Evolutionary conservation across 371 early-diverging fungal genomes (phyloP).

Genomic region (Mortierella sp.): DNA sequence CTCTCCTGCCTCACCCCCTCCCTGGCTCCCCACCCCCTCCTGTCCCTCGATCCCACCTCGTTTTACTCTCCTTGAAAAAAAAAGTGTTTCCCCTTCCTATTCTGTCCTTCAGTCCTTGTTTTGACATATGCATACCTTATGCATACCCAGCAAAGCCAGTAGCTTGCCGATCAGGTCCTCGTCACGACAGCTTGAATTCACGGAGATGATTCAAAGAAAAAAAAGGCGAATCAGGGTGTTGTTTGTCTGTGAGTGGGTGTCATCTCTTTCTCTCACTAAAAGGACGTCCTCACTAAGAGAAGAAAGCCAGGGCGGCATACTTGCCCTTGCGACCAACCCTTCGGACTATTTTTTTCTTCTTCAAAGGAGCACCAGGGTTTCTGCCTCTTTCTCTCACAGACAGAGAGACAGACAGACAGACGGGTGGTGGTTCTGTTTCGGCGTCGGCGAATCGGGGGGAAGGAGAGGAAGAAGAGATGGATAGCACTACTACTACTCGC

Average conservation of each 20-base stretch:
- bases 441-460: neutral
- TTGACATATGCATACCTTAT: slow-evolving; percentile 12
- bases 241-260: neutral
- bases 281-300: neutral
- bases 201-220: neutral
- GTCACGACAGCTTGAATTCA: neutral
- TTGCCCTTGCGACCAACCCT: too few species aligned
- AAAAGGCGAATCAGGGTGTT: neutral
- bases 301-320: neutral
- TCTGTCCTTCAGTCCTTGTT: slow-evolving; percentile 1
- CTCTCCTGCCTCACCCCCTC: neutral
- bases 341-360: slow-evolving; percentile 13
- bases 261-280: neutral
- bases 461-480: neutral
- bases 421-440: neutral
- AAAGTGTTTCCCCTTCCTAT: neutral
- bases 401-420: too few species aligned
- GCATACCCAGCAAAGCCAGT: slow-evolving; percentile 1
- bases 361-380: neutral
- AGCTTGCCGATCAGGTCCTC: neutral
- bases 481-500: too few species aligned
- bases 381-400: neutral
- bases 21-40: neutral
- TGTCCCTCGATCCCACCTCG: neutral
- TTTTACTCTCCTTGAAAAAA: slow-evolving; percentile 8